These are phyloP conservation scores for Aspergillus carlsbadensis DNA, from an alignment of 495 filamentous ascomycete species.

Conservation along the genomic window DNA sequence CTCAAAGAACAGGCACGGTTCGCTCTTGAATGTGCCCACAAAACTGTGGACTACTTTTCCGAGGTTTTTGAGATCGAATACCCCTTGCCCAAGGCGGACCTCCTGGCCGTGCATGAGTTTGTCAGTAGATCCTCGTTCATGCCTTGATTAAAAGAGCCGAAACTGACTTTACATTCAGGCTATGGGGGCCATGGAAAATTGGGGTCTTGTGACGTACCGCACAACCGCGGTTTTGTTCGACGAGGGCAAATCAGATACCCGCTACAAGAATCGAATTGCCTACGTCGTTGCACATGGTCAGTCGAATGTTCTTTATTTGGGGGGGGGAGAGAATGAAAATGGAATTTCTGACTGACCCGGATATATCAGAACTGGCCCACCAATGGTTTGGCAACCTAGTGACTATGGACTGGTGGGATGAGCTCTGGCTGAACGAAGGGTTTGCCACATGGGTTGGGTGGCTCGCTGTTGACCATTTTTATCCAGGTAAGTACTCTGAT, in stretches of 20 bases:
- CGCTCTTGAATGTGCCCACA: constrained; percentile 81
- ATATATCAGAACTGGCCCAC: constrained; percentile 73
- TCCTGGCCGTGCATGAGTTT: constrained; percentile 97
- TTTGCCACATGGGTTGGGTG: constrained; percentile 99
- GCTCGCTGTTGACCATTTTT: constrained; percentile 86
- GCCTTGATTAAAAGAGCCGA: not conserved
- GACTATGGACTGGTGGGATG: constrained; percentile 81
- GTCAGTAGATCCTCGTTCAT: constrained; percentile 43
- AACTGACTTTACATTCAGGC: constrained; percentile 47
- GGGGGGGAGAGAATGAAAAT: not conserved
- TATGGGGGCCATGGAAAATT: constrained; percentile 78
- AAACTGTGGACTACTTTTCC: constrained; percentile 92
- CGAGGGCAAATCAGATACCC: constrained; percentile 81
- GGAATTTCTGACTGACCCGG: constrained; percentile 2
- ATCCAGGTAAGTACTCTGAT: constrained; percentile 57
- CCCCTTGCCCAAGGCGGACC: constrained; percentile 90
- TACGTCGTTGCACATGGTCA: constrained; percentile 84
- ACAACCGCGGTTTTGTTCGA: constrained; percentile 92
- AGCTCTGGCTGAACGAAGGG: constrained; percentile 95
- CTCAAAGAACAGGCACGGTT: constrained; percentile 84
- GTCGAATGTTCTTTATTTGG: constrained; percentile 10
- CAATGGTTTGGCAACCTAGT: constrained; percentile 99
- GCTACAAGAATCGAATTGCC: constrained; percentile 85
- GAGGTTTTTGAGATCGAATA: constrained; percentile 93
- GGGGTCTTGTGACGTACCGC: constrained; percentile 95